Evolutionary conservation across 2,329 filamentous ascomycete genomes (phyloP), one percentile per base, ranked within the genome.

Genomic region (Coniochaeta hoffmannii): DNA sequence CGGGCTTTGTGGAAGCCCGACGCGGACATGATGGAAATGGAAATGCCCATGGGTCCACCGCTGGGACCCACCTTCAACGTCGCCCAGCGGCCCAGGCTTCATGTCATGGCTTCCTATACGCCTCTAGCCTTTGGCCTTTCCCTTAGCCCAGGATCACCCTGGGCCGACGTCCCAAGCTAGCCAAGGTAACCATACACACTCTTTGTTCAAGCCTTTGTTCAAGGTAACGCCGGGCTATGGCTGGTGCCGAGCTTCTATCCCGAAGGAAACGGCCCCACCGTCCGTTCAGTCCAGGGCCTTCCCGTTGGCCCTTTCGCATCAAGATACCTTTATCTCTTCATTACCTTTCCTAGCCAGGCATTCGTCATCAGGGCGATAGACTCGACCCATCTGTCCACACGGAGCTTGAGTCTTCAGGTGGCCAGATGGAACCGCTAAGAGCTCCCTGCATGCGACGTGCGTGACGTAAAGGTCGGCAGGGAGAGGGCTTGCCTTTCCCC

Each of bases 1-100:
- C 57, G 24, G 51, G 41, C n/a, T n/a, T 26, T 53, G 54, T 55
- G 51, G 26, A 32, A 36, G 17, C 36, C 36, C 36, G 36, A 41
- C 17, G 17, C 12, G 36, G 22, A 38, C n/a, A 22, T 19, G 12
- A 22, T 32, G 12, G 12, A 32, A 12, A 12, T 32, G 7, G 7
- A 32, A 10, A 41, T n/a, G 22, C 36, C 36, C 36, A 41, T 19
- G 22, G 15, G 12, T 32, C 30, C 30, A 32, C 30, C 30, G 7
- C 30, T 32, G 4, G 19, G 19, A 17, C 24, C 41, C 41, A 46
- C 41, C 41, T 15, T 46, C 41, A 46, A 28, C 22, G 41, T 46
- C 41, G 41, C 12, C 26, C 30, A 7, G 12, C 12, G 7, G 30
- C 30, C 12, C n/a, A n/a, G n/a, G n/a, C n/a, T n/a, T n/a, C n/a